These are phyloP conservation scores for Xerocomus brunneocitrinus DNA, from an alignment of 768 basidiomycete species.

Conservation along the genomic window DNA sequence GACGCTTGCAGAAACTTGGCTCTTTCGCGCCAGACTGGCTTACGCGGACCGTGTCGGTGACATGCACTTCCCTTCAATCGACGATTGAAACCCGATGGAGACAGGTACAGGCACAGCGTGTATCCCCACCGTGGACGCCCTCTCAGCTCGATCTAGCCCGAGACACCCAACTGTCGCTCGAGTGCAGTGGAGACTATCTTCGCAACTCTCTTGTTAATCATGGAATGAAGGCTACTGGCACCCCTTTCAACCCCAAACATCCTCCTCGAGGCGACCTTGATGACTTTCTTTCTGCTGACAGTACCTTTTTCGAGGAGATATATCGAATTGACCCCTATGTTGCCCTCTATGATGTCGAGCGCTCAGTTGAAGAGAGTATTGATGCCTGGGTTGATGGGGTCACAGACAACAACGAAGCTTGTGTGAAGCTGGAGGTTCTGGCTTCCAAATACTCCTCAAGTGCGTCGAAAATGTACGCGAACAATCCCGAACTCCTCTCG, in stretches of 20 bases:
- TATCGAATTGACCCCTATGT: conserved; percentile 5
- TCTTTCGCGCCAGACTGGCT: neutral
- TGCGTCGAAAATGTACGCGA: conserved; percentile 24
- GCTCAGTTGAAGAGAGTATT: conserved; percentile 26
- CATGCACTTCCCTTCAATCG: conserved; percentile 21
- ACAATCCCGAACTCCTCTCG: conserved; percentile 18
- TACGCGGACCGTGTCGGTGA: conserved; percentile 3
- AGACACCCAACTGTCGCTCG: conserved; percentile 34
- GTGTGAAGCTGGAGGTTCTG: conserved; percentile 24
- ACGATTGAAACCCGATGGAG: conserved; percentile 34
- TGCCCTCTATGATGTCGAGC: conserved; percentile 37
- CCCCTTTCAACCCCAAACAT: neutral
- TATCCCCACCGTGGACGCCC: conserved; percentile 28
- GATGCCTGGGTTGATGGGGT: conserved; percentile 31
- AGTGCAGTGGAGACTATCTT: conserved; percentile 27
- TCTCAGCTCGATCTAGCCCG: conserved; percentile 21
- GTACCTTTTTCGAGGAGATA: conserved; percentile 8
- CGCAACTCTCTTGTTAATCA: conserved; percentile 8
- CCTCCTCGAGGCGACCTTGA: conserved; percentile 9
- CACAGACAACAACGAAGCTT: conserved; percentile 20
- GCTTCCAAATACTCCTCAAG: conserved; percentile 23
- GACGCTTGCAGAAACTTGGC: neutral
- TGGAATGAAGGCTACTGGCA: conserved; percentile 1
- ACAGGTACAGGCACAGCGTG: conserved; percentile 24
- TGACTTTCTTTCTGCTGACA: conserved; percentile 12